Evolutionary conservation across 805 yeast species (phyloP), one percentile per base, ranked within the genome.

Genomic region (Sugiyamaella boreocaroliniensis): DNA sequence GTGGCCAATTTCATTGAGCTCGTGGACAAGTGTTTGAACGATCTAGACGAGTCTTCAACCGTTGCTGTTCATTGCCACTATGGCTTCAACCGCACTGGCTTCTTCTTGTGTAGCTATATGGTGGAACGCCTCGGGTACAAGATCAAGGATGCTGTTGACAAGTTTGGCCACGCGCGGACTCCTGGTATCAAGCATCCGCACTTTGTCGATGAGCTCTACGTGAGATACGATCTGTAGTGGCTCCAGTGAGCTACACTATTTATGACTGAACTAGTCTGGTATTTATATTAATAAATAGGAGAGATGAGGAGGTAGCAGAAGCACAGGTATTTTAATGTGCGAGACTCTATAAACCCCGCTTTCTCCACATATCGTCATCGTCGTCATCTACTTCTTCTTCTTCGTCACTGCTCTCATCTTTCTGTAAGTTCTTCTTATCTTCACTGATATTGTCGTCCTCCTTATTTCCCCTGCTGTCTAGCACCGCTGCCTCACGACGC

Each of bases 101-200:
- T 80, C 60, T 72, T 86, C 48, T 79, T 85, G 16, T 82, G 87
- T 62, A 79, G 86, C 61, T 86, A 81, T 63, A 69, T 85, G 61
- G 74, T 86, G 20, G 88, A 83, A 61, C 70, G 69, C 49, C 65
- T 79, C 32, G 81, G 81, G 0, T 79, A 85, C 78, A 61, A 74
- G 2, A 86, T 85, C 2, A 70, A 71, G 40, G 86, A 82, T 46
- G 86, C 92, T 0, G 73, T 85, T 14, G 76, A 72, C 11, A 82
- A 82, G 0, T 85, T 82, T 64, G 73, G 70, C 46, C 58, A 45
- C 0, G 81, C 87, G 2, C 77, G 85, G 59, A 70, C 75, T 10
- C 89, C 90, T 0, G 92, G 92, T 1, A 82, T 86, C 52, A 82
- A 82, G 62, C 93, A 85, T 64, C 85, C 81, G 10, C 92, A 85